phyloP scores from a whole-genome alignment of 208 protist species.

The Leishmania tarentolae region DNA sequence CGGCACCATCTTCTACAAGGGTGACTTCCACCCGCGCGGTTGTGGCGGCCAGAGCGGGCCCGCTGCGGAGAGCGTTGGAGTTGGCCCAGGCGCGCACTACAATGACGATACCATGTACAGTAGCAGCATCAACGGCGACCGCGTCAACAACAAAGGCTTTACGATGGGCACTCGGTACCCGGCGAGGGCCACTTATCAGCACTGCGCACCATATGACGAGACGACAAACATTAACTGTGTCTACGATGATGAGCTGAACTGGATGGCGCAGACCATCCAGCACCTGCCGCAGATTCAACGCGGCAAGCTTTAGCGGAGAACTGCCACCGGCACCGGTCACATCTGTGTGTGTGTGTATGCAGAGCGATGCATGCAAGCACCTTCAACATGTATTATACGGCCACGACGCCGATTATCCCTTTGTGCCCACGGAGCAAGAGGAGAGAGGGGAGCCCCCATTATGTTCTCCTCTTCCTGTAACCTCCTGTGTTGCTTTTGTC shows the following conservation, averaged over 20 bases:
- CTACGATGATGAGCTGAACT: slow-evolving; percentile 75
- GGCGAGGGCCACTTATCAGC: slow-evolving; percentile 75
- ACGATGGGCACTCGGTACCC: slow-evolving; percentile 82
- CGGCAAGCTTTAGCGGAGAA: slow-evolving; percentile 1
- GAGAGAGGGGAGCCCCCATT: background rate
- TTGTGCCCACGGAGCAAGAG: background rate
- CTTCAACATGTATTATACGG: slow-evolving; percentile 6
- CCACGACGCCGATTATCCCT: background rate
- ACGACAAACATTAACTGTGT: slow-evolving; percentile 84
- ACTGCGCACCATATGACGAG: slow-evolving; percentile 56
- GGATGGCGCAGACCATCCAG: slow-evolving; percentile 41
- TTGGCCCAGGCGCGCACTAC: slow-evolving; percentile 55
- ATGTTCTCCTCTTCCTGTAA: background rate
- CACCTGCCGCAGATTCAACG: slow-evolving; percentile 16
- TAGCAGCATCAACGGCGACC: slow-evolving; percentile 54
- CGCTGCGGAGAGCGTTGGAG: slow-evolving; percentile 19
- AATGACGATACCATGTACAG: slow-evolving; percentile 58
- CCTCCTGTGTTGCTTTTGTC: background rate
- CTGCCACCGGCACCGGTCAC: background rate
- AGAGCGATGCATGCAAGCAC: background rate
- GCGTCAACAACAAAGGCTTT: slow-evolving; percentile 47
- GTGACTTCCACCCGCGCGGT: slow-evolving; percentile 62
- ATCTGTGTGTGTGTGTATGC: background rate
- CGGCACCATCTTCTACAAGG: slow-evolving; percentile 72
- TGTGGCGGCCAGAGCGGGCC: slow-evolving; percentile 13